Base-by-base conservation (phyloP, 495 filamentous ascomycete species). In the Corynascus novoguineensis region DNA sequence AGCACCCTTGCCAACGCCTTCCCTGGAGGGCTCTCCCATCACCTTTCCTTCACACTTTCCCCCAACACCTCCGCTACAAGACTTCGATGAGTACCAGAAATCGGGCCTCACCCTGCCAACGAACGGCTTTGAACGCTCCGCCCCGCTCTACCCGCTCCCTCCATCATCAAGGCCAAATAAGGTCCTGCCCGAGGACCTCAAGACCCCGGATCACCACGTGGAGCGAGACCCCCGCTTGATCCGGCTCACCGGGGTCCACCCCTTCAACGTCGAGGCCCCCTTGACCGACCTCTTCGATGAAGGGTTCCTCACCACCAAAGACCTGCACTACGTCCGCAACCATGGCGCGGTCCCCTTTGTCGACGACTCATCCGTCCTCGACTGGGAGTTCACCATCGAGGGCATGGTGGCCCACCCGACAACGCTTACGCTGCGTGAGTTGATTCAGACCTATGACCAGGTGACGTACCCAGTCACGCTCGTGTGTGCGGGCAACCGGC, bases 251-350 rank as follows among this genome's bases (percentile, higher is more conserved):
- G 92, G 92, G 37, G 80, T 89, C 34, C 92, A 97, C 73, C 92
- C 92, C 4, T 95, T 95, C 74, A 97, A 97, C 67, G 88, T 92
- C 46, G 92, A 97, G 73, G 81, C 92, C 5, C 92, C 92, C 9
- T 72, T 97, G 11, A 87, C 81, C 17, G 80, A 83, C 5, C 76
- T 97, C 9, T 96, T 81, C 67, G 80, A 96, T 62, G 85, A 95
- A 72, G 87, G 86, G 64, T 97, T 96, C 68, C 75, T 97, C 35
- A 97, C 92, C 5, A 86, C 86, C 22, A 86, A 89, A n/a, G 89
- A 96, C 60, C 75, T 97, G 2, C 95, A 96, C 73, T 97, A 93
- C 69, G 92, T 97, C n/a, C 75, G 92, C 59, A 97, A 97, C 55
- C 92, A 97, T 78, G 92, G 92, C 9, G 77, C 88, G 0, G 92